Evolutionary conservation across 371 early-diverging fungal genomes (phyloP), one percentile per base, ranked within the genome.

Genomic region (Zopfochytrium polystomum): DNA sequence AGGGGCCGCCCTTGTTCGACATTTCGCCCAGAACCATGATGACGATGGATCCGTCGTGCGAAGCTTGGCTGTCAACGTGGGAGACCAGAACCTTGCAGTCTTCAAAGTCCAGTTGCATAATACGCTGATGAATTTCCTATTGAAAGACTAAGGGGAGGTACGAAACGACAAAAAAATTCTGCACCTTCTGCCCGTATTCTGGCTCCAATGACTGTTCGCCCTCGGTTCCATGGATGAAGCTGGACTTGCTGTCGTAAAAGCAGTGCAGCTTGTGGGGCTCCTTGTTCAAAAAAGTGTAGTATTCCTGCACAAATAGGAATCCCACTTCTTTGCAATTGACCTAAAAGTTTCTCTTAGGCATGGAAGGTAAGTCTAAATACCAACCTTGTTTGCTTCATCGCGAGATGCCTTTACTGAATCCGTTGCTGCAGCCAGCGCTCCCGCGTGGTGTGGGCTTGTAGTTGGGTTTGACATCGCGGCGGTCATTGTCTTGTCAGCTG

Each of bases 301-400:
- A 96, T 70, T 96, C 90, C 69, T 92, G 90, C 56, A 93, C 95
- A 80, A 96, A 96, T 70, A 92, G 81, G 86, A 90, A 87, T 38
- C 93, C 95, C 49, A 96, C 86, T 69, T 93, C 90, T 66, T 83
- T 84, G 27, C 81, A 45, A 60, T 72, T 73, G 33, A 70, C 69
- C 68, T 71, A n/a, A 15, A 7, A 20, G 5, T 18, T 38, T 9
- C 42, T 25, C 9, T 15, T 20, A 15, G 13, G 6, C 7, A 54
- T 20, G 43, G 11, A 9, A 27, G 29, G 31, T 27, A 9, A 7
- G 30, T 26, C 7, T 11, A 52, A 13, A 52, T 30, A 11, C 20
- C 34, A 26, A 52, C 42, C 45, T 52, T 60, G 3, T 34, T 26
- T 30, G 26, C 52, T 15, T 52, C 52, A 25, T 30, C 35, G 7